Base-by-base conservation (phyloP, 2,329 filamentous ascomycete genomes). In the Alternaria longipes region DNA sequence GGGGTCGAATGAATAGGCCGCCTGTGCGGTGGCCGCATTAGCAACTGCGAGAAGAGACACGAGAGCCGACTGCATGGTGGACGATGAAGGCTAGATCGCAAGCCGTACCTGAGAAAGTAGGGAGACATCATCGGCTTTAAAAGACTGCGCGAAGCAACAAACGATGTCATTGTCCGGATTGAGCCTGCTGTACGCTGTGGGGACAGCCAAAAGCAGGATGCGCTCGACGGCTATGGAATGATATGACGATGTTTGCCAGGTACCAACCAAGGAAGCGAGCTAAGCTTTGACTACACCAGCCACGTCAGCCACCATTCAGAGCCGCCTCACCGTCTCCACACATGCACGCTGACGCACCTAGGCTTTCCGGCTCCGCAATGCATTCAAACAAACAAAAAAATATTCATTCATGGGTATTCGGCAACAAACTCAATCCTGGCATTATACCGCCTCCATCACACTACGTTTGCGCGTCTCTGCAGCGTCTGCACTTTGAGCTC, bases 1-100 rank as follows among this genome's bases (percentile, higher is more conserved):
- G 9, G 83, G 82, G 56, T 85, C 76, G 68, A 85, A 85, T 2
- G 73, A 71, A 60, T 82, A 83, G 12, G 67, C 53, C 44, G 57
- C 52, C 24, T 50, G 54, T 67, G 73, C 73, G 38, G 66, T 54
- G 16, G 66, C 68, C 46, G 68, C 62, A 59, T 69, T 71, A 64
- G 72, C 69, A 24, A 76, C 55, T 59, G 66, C 65, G 57, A 77
- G 63, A 42, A 70, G 67, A 47, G 66, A 64, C 45, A 74, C 54
- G 34, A 66, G 46, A 34, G 65, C 62, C 28, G 63, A 65, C 53
- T 64, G 61, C 69, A 69, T 68, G 38, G 50, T 69, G 40, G 34
- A 34, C 36, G 36, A 30, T 34, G 49, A 34, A 28, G 45, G 54
- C 56, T 58, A 45, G 36, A 54, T 44, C 54, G 58, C 56, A 28